phyloP scores from a whole-genome alignment of 805 yeast species.

The Yamadazyma philogaea region DNA sequence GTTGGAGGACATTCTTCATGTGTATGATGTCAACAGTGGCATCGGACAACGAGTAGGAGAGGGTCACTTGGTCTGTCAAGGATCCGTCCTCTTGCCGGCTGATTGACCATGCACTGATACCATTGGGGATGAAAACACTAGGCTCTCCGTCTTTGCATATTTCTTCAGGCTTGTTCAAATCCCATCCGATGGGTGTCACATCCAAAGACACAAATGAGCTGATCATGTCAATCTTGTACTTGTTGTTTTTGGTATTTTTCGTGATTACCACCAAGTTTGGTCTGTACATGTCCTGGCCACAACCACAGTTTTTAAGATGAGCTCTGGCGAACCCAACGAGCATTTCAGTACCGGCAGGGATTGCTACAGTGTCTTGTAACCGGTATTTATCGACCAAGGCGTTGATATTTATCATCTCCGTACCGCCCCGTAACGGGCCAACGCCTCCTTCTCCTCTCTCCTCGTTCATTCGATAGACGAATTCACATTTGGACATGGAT shows the following conservation, averaged over 20 bases:
- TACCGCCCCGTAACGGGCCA: slow-evolving; percentile 38
- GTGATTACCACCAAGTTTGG: slow-evolving; percentile 35
- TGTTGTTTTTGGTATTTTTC: slow-evolving; percentile 10
- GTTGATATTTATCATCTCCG: slow-evolving; percentile 27
- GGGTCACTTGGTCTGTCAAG: slow-evolving; percentile 27
- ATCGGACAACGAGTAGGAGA: slow-evolving; percentile 37
- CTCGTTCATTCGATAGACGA: slow-evolving; percentile 10
- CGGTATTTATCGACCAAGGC: slow-evolving; percentile 10
- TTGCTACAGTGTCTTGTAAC: slow-evolving; percentile 11
- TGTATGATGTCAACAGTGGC: slow-evolving; percentile 33
- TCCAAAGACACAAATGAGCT: slow-evolving; percentile 29
- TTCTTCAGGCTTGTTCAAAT: slow-evolving; percentile 20
- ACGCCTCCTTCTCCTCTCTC: slow-evolving; percentile 10
- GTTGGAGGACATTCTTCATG: slow-evolving; percentile 29
- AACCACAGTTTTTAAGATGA: slow-evolving; percentile 38
- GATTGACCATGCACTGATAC: slow-evolving; percentile 27
- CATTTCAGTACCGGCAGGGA: slow-evolving; percentile 24
- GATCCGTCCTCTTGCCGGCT: slow-evolving; percentile 3
- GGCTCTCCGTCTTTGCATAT: slow-evolving; percentile 23
- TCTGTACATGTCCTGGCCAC: slow-evolving; percentile 37
- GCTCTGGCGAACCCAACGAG: slow-evolving; percentile 42
- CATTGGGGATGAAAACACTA: slow-evolving; percentile 35
- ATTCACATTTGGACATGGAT: slow-evolving; percentile 15
- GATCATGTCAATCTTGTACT: slow-evolving; percentile 27
- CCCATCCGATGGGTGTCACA: slow-evolving; percentile 28